Percentiles rank a stretch among this genome's conserved stretches.
These are phyloP conservation scores for Kurtzmaniella fragi DNA, from an alignment of 805 yeast species.

Conservation along the genomic window DNA sequence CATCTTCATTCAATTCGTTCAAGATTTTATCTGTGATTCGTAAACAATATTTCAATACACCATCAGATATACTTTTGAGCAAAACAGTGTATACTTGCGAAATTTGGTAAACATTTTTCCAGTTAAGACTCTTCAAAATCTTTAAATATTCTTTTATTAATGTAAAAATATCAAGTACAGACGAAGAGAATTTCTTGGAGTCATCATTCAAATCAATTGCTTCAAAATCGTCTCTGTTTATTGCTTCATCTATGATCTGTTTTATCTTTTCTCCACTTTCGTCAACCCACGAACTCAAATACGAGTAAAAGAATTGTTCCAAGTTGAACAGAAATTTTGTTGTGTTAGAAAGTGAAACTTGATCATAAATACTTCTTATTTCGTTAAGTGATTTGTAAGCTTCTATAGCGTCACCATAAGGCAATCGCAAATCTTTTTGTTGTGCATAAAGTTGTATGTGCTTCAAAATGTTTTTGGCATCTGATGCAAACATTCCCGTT, in stretches of 20 bases:
- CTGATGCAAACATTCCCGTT: slow-evolving; percentile 51
- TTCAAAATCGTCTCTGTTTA: slow-evolving; percentile 53
- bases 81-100: slow-evolving; percentile 59
- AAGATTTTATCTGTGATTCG: slow-evolving; percentile 31
- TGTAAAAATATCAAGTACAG: slow-evolving; percentile 64
- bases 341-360: slow-evolving; percentile 35
- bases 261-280: slow-evolving; percentile 44
- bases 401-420: slow-evolving; percentile 54
- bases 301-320: slow-evolving; percentile 49
- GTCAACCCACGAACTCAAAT: slow-evolving; percentile 31
- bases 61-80: slow-evolving; percentile 59
- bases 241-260: slow-evolving; percentile 48
- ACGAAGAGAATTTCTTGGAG: slow-evolving; percentile 46
- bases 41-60: slow-evolving; percentile 48
- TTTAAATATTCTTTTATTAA: slow-evolving; percentile 54
- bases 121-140: slow-evolving; percentile 54
- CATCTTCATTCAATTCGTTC: slow-evolving; percentile 38
- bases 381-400: slow-evolving; percentile 51
- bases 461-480: slow-evolving; percentile 45
- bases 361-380: slow-evolving; percentile 46
- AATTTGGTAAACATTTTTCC: slow-evolving; percentile 62
- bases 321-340: slow-evolving; percentile 44
- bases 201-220: slow-evolving; percentile 42
- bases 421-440: slow-evolving; percentile 27
- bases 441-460: slow-evolving; percentile 42